Conservation (phyloP, 1,139 yeast genomes). For the Candida sanyaensis region DNA sequence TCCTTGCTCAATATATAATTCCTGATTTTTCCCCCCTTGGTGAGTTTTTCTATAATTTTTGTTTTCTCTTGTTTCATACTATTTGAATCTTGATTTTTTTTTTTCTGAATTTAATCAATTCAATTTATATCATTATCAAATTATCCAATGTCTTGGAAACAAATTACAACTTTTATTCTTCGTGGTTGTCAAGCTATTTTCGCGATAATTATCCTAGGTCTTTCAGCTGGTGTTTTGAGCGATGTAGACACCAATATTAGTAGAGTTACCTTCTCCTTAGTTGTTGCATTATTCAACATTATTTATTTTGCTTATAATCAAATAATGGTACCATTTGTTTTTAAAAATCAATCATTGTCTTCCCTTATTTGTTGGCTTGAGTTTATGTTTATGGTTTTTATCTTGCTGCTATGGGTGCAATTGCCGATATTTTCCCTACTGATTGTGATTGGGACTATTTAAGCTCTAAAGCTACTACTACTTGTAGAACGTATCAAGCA, state of each 20-base stretch:
- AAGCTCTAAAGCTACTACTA: not conserved
- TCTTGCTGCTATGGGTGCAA: constrained; percentile 27
- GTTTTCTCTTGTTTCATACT: not conserved
- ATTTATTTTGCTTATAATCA: constrained; percentile 25
- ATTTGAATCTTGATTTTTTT: not conserved
- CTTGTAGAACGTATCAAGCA: constrained; percentile 30
- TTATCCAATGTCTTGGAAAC: constrained; percentile 1
- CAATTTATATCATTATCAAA: not conserved
- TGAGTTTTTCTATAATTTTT: not conserved
- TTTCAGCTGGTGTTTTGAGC: constrained; percentile 25
- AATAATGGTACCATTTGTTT: constrained; percentile 14
- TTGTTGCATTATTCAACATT: constrained; percentile 22
- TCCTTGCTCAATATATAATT: no score
- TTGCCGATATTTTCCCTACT: constrained; percentile 28
- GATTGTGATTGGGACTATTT: constrained; percentile 16
- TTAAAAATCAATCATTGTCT: constrained; percentile 15
- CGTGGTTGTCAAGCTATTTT: constrained; percentile 24
- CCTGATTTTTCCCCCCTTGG: no score
- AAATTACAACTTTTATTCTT: constrained; percentile 8
- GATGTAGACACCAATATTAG: constrained; percentile 10
- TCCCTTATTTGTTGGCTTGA: constrained; percentile 23
- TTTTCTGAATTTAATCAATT: not conserved
- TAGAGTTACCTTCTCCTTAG: constrained; percentile 23
- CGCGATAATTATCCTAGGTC: constrained; percentile 25
- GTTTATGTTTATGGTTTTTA: constrained; percentile 23